phyloP scores from a whole-genome alignment of 768 basidiomycete genomes.

The Boletus bicolor region DNA sequence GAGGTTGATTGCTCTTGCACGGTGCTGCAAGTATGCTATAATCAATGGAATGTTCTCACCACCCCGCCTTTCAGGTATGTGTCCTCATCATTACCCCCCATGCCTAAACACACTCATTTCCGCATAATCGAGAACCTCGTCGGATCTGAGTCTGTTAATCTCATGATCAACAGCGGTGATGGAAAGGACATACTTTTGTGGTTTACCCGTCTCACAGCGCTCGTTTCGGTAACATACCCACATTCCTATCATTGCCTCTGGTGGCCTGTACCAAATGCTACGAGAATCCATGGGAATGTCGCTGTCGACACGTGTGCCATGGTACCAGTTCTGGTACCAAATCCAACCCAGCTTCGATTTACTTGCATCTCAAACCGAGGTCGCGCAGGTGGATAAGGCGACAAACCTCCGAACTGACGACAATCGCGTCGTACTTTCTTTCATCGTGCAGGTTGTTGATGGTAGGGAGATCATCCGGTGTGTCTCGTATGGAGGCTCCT shows the following conservation, averaged over 20 bases:
- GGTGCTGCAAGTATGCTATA: not conserved
- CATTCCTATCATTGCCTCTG: no score
- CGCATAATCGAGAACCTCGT: not conserved
- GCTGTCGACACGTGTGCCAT: conserved; percentile 10
- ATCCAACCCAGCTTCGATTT: conserved; percentile 9
- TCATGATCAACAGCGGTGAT: not conserved
- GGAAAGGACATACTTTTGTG: not conserved
- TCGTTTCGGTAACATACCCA: no score
- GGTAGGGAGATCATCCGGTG: no score
- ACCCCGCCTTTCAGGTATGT: not conserved
- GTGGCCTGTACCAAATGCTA: no score
- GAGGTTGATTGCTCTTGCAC: not conserved
- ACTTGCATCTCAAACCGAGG: conserved; percentile 3
- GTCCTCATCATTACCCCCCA: not conserved
- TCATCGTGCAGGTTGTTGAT: no score
- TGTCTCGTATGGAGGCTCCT: no score
- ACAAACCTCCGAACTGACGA: conserved; percentile 4
- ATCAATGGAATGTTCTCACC: not conserved
- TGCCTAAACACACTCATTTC: not conserved
- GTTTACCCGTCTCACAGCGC: not conserved
- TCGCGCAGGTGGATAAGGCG: conserved; percentile 5
- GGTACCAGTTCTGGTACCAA: conserved; percentile 16
- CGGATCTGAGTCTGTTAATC: not conserved
- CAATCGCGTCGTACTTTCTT: conserved; percentile 1
- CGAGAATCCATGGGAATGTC: not conserved